phyloP scores from a whole-genome alignment of 805 yeast genomes.

The Lachancea mirantina region DNA sequence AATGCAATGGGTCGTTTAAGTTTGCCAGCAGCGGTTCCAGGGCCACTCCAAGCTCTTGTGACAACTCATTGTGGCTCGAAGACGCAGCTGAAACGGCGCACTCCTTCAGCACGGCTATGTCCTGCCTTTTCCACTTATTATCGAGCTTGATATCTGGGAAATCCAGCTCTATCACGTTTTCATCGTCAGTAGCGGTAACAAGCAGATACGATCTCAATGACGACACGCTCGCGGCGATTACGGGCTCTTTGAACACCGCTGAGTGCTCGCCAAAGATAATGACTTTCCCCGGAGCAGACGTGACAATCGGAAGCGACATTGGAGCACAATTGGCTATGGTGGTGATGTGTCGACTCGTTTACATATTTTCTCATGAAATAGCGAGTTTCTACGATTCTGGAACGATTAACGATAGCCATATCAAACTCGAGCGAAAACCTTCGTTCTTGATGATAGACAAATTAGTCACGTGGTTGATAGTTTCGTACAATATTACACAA shows the following conservation, averaged over 20 bases:
- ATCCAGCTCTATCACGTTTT: conserved; percentile 49
- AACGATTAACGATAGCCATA: too few species aligned
- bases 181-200: conserved; percentile 40
- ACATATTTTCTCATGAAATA: too few species aligned
- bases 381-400: too few species aligned
- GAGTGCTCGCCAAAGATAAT: conserved; percentile 96
- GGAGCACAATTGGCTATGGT: too few species aligned
- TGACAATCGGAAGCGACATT: conserved; percentile 48
- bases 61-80: conserved; percentile 42
- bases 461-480: too few species aligned
- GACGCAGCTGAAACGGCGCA: conserved; percentile 22
- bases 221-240: conserved; percentile 84
- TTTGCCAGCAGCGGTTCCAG: conserved; percentile 39
- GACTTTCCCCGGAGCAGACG: conserved; percentile 95
- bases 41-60: conserved; percentile 49
- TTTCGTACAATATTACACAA: too few species aligned
- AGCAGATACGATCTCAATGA: conserved; percentile 76
- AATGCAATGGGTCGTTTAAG: conserved; percentile 52
- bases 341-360: too few species aligned
- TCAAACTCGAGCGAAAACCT: too few species aligned
- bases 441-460: too few species aligned
- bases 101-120: conserved; percentile 10
- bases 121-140: conserved; percentile 48
- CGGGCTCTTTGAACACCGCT: conserved; percentile 88
- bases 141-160: conserved; percentile 76